Evolutionary conservation across 2,329 filamentous ascomycete species (phyloP).

Genomic region (Amauroascus niger): DNA sequence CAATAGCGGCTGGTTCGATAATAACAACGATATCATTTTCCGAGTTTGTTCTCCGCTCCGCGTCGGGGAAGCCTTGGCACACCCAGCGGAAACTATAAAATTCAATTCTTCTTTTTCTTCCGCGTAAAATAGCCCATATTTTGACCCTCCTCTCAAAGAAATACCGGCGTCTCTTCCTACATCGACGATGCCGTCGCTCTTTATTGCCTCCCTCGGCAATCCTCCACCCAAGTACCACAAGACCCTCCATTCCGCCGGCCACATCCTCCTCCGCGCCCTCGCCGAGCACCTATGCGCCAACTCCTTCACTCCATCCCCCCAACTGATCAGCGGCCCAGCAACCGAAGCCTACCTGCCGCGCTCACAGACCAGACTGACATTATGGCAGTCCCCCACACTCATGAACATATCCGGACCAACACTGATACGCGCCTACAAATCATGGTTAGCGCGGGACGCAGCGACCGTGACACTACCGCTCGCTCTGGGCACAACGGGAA

Average conservation of each 20-base stretch:
- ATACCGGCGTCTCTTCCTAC: background rate
- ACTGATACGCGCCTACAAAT: conserved; percentile 55
- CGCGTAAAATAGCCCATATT: background rate
- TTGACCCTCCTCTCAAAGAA: background rate
- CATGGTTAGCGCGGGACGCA: conserved; percentile 21
- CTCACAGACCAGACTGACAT: conserved; percentile 47
- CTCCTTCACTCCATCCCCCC: conserved; percentile 42
- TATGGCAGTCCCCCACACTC: conserved; percentile 63
- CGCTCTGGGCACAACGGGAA: background rate
- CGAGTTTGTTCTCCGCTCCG: no score
- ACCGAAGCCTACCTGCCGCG: conserved; percentile 40
- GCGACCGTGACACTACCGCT: background rate
- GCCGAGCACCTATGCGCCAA: conserved; percentile 40
- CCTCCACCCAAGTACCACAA: conserved; percentile 58
- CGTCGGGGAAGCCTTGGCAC: background rate
- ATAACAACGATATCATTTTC: no score
- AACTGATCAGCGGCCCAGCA: conserved; percentile 41
- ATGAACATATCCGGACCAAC: conserved; percentile 82
- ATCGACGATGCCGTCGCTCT: conserved; percentile 37
- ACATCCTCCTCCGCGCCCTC: conserved; percentile 60
- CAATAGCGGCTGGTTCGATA: no score
- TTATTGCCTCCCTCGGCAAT: conserved; percentile 84
- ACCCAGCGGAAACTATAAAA: background rate
- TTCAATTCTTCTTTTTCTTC: background rate
- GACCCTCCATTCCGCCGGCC: conserved; percentile 80